These are phyloP conservation scores for Trichophyton schoenleinii DNA, from an alignment of 2,329 filamentous ascomycete genomes.

Conservation along the genomic window DNA sequence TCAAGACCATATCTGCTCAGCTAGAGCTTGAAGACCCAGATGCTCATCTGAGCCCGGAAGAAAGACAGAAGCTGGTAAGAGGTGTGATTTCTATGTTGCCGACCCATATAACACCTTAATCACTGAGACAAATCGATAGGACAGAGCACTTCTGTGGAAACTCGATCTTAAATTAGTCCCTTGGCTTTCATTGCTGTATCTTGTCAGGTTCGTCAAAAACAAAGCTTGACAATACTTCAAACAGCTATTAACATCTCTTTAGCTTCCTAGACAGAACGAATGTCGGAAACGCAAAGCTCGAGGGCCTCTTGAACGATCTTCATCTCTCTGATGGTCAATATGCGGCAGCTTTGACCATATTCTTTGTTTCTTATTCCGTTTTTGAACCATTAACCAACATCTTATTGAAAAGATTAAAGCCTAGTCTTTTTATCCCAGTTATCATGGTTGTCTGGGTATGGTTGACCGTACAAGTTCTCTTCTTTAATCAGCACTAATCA, in stretches of 20 bases:
- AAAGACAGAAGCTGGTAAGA: conserved; percentile 47
- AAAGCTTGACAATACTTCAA: not conserved
- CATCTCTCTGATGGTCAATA: conserved; percentile 21
- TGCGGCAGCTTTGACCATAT: conserved; percentile 29
- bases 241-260: not conserved
- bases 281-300: conserved; percentile 30
- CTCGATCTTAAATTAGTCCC: conserved; percentile 35
- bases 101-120: not conserved
- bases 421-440: conserved; percentile 40
- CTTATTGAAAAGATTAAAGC: conserved; percentile 36
- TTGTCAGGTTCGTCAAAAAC: conserved; percentile 18
- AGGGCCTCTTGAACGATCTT: conserved; percentile 18
- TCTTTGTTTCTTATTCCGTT: conserved; percentile 31
- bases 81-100: not conserved
- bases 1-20: not conserved
- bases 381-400: conserved; percentile 34
- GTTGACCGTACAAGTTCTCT: not conserved
- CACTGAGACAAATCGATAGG: conserved; percentile 19
- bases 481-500: not conserved
- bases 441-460: conserved; percentile 33
- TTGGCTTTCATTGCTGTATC: conserved; percentile 36
- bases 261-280: conserved; percentile 21
- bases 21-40: not conserved
- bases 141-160: conserved; percentile 34
- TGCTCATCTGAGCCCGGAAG: conserved; percentile 34